A percentile compares a stretch with the other conserved stretches of the same genome.
Conservation (phyloP, 441 rosid species). For the Erodium texanum region DNA sequence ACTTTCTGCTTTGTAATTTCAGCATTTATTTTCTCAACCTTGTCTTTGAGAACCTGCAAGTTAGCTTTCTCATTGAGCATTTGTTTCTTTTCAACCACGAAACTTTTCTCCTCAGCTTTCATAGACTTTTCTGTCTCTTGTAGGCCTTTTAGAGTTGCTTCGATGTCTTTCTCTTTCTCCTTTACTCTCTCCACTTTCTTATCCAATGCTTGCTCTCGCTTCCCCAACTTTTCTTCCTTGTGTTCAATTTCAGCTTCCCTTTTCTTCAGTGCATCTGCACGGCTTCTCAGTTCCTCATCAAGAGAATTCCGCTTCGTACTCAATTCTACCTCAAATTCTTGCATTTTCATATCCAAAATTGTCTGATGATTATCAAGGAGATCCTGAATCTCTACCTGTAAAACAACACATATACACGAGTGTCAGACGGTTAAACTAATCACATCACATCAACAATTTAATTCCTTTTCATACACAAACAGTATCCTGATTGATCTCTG, state of each 20-base stretch:
- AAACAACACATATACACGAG: slow-evolving; percentile 16
- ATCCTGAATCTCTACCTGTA: slow-evolving; percentile 55
- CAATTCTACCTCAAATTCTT: slow-evolving; percentile 52
- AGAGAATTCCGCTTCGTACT: slow-evolving; percentile 44
- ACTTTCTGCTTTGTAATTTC: slow-evolving; percentile 51
- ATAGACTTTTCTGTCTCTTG: slow-evolving; percentile 50
- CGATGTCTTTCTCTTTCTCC: slow-evolving; percentile 66
- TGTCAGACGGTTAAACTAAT: slow-evolving; percentile 8
- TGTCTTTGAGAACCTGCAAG: slow-evolving; percentile 42
- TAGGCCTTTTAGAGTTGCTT: slow-evolving; percentile 39
- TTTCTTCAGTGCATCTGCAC: slow-evolving; percentile 36
- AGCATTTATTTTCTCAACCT: slow-evolving; percentile 52
- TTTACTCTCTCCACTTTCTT: slow-evolving; percentile 45
- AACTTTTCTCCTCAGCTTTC: slow-evolving; percentile 51
- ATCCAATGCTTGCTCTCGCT: slow-evolving; percentile 49
- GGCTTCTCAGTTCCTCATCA: slow-evolving; percentile 48
- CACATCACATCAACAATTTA: slow-evolving; percentile 13
- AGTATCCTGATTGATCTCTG: not conserved
- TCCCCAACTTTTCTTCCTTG: slow-evolving; percentile 50
- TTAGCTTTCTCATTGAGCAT: slow-evolving; percentile 43
- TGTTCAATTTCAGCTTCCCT: slow-evolving; percentile 41
- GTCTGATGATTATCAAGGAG: slow-evolving; percentile 56
- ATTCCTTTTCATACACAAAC: slow-evolving; percentile 5
- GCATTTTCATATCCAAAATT: slow-evolving; percentile 39
- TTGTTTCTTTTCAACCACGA: slow-evolving; percentile 46